phyloP scores from a whole-genome alignment of 345 rosid species.

The Rhodamnia rubescens region DNA sequence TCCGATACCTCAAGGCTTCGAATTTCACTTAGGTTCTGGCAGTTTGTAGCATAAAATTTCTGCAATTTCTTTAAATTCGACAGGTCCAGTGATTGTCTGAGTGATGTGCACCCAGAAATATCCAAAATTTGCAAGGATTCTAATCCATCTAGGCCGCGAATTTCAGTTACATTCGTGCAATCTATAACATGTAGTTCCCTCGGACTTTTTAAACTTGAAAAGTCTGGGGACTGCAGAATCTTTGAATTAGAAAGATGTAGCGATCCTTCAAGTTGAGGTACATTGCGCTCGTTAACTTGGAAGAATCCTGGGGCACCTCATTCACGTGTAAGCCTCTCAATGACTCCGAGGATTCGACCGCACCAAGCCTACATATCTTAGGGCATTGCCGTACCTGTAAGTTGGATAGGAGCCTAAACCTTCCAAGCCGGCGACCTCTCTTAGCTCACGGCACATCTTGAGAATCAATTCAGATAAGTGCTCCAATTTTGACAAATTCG shows the following conservation, averaged over 20 bases:
- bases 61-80: too few species aligned
- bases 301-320: background rate
- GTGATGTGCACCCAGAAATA: background rate
- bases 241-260: too few species aligned
- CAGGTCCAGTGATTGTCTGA: background rate
- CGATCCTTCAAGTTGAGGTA: background rate
- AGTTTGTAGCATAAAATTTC: too few species aligned
- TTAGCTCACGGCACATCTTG: background rate
- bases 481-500: background rate
- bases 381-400: background rate
- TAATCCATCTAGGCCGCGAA: background rate
- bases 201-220: too few species aligned
- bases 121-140: background rate
- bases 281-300: background rate
- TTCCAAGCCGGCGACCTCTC: background rate
- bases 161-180: background rate
- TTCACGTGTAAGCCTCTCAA: background rate
- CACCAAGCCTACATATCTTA: background rate
- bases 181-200: too few species aligned
- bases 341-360: background rate
- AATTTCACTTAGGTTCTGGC: too few species aligned
- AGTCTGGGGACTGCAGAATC: too few species aligned
- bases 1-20: too few species aligned
- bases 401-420: background rate
- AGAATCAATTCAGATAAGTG: background rate